Evolutionary conservation across 179 eudicot species (phyloP).

Genomic region (Gypsophila paniculata): DNA sequence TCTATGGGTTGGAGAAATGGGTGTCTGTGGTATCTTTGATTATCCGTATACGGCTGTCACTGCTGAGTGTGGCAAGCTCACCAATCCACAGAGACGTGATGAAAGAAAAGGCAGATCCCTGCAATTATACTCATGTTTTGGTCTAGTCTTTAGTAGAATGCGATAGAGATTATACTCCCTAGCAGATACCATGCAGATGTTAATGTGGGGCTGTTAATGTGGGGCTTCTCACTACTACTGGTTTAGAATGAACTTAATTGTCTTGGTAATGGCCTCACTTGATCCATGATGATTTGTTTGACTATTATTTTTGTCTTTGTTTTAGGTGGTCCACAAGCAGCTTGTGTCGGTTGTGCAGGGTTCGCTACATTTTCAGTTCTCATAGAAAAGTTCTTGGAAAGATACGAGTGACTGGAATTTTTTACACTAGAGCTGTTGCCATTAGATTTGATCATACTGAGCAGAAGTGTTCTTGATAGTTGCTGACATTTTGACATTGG

Average conservation of each 20-base stretch:
- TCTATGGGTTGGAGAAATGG: too few relatives aligned
- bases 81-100: too few relatives aligned
- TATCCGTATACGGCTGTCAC: neutral
- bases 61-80: too few relatives aligned
- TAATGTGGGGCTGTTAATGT: neutral
- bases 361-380: constrained; percentile 85
- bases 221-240: neutral
- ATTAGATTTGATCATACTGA: constrained; percentile 10
- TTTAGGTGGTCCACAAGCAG: constrained; percentile 88
- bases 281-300: neutral
- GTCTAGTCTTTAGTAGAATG: too few relatives aligned
- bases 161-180: neutral
- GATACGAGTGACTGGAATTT: constrained; percentile 42
- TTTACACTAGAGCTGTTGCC: constrained; percentile 1
- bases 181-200: neutral
- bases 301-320: constrained; percentile 9
- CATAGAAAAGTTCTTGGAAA: constrained; percentile 76
- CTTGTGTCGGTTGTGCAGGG: constrained; percentile 89
- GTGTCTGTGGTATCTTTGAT: neutral
- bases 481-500: too few relatives aligned
- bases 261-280: neutral
- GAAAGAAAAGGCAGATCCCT: too few relatives aligned
- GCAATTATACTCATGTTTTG: too few relatives aligned
- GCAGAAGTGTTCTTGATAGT: neutral
- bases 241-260: neutral